Evolutionary conservation across 805 yeast species (phyloP).

Genomic region (Ascoidea rubescens): DNA sequence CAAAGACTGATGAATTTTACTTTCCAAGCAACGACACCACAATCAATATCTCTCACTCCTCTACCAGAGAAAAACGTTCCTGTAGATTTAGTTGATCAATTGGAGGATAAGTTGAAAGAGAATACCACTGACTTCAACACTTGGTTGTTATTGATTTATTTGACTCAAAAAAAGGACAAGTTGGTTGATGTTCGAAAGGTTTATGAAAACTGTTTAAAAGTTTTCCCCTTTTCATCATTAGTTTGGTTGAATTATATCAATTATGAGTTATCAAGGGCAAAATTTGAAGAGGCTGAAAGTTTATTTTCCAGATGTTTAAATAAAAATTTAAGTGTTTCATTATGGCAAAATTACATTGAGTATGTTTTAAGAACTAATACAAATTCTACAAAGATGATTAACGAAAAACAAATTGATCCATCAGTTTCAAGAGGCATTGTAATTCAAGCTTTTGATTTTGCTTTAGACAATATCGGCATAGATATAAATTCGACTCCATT

Average conservation of each 20-base stretch:
- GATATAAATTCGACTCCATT: constrained; percentile 59
- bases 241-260: constrained; percentile 69
- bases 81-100: constrained; percentile 41
- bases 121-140: constrained; percentile 38
- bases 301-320: constrained; percentile 53
- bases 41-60: no score
- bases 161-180: constrained; percentile 36
- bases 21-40: not conserved
- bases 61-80: constrained; percentile 16
- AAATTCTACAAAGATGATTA: constrained; percentile 21
- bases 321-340: constrained; percentile 43
- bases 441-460: constrained; percentile 73
- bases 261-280: constrained; percentile 49
- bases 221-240: constrained; percentile 55
- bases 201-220: constrained; percentile 44
- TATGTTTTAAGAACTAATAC: constrained; percentile 60
- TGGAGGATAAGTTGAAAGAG: constrained; percentile 37
- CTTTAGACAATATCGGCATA: constrained; percentile 61
- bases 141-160: constrained; percentile 43
- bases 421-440: constrained; percentile 65
- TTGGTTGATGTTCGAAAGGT: constrained; percentile 43
- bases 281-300: constrained; percentile 50
- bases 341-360: constrained; percentile 68
- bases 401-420: constrained; percentile 48
- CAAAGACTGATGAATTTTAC: no score